Base-by-base conservation (phyloP, 2,329 filamentous ascomycete species). In the Emericellopsis cladophorae region DNA sequence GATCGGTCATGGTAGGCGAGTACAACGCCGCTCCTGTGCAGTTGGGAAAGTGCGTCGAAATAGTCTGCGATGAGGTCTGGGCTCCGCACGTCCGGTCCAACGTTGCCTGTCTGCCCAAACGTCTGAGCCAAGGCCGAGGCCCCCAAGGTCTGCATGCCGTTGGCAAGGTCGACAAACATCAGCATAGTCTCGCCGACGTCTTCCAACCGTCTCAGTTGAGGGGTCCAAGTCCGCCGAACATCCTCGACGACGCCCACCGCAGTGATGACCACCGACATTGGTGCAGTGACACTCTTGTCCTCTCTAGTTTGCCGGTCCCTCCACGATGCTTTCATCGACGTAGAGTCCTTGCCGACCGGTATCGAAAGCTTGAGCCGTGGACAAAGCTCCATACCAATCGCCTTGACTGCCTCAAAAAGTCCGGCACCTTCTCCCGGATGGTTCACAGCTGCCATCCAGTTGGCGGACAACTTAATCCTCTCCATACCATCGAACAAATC, bases 261-360 rank as follows among this genome's bases (percentile, higher is more conserved):
- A 5, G 92, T 88, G 50, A 96, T 88, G 42, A 95, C 81, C 6
- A 94, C 73, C 1, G 90, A 94, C 51, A 96, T 76, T 2, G 92
- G 92, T 5, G 92, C 86, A 31, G 87, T 95, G 39, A 96, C 90
- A 49, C 89, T 89, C 65, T 84, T 92, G 12, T 72, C 64, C 46
- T 84, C 72, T 15, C 76, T 74, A 24, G 68, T 75, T 42, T 73
- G 66, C 45, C 68, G 67, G 49, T 90, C 84, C 54, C 79, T 83
- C 92, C 92, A 96, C 42, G 87, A 87, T 53, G 93, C 90, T 70
- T 95, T 95, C 92, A 98, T 96, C 3, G 89, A 95, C 62, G 93
- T 95, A 0, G 90, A 96, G 60, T 98, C 92, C 64, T 98, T 96
- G 42, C 92, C 92, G 8, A 96, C 92, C 4, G 92, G 92, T 44